phyloP scores from a whole-genome alignment of 2,329 filamentous ascomycete genomes.

The Furcasterigmium furcatum region DNA sequence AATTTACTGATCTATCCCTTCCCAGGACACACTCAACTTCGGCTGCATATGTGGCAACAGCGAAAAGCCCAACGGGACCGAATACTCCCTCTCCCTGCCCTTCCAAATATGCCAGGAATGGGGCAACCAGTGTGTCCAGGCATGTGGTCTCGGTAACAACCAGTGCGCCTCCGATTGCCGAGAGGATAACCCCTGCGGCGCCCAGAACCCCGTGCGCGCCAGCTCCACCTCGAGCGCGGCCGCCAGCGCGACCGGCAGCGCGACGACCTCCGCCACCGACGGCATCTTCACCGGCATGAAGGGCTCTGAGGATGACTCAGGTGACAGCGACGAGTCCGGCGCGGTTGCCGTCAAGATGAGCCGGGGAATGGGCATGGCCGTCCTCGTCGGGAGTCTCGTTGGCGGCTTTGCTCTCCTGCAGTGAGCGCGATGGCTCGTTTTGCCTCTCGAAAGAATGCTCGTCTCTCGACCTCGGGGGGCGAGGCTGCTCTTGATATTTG shows the following conservation, averaged over 20 bases:
- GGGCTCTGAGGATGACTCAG: conserved; percentile 11
- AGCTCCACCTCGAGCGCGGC: conserved; percentile 51
- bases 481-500: too few relatives aligned
- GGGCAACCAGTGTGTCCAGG: conserved; percentile 63
- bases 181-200: conserved; percentile 69
- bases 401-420: conserved; percentile 37
- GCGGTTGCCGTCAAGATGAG: conserved; percentile 17
- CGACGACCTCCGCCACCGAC: conserved; percentile 23
- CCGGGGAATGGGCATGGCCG: conserved; percentile 29
- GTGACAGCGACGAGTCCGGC: conserved; percentile 5
- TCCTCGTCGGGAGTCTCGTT: conserved; percentile 34
- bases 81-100: conserved; percentile 76
- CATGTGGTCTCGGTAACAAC: conserved; percentile 51
- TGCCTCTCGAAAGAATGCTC: too few relatives aligned
- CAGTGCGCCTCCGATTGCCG: conserved; percentile 60
- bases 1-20: background rate
- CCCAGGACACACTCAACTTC: conserved; percentile 58
- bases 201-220: conserved; percentile 55
- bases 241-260: conserved; percentile 25
- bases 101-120: conserved; percentile 74
- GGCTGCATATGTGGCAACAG: conserved; percentile 69
- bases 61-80: conserved; percentile 65
- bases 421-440: background rate
- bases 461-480: too few relatives aligned
- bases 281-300: conserved; percentile 31